A percentile compares a stretch with the other conserved stretches of the same genome.
phyloP scores from a whole-genome alignment of 192 early-diverging fungal species.

The Phycomyces nitens region DNA sequence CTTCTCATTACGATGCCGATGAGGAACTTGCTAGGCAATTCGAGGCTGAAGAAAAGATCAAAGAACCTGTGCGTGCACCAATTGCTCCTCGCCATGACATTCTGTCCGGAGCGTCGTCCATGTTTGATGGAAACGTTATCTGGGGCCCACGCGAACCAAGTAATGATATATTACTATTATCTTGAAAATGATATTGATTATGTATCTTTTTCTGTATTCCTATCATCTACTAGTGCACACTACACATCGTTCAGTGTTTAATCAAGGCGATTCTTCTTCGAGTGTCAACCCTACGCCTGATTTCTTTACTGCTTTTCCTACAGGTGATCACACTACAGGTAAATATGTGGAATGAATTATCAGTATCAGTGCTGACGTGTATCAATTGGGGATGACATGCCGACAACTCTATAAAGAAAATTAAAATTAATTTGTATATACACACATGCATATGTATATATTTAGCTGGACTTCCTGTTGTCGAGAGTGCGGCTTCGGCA shows the following conservation, averaged over 20 bases:
- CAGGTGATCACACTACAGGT: no score
- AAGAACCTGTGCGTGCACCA: slow-evolving; percentile 65
- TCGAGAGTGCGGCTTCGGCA: slow-evolving; percentile 3
- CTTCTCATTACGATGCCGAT: slow-evolving; percentile 38
- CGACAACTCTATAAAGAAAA: no score
- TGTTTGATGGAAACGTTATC: neutral
- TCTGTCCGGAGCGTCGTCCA: slow-evolving; percentile 47
- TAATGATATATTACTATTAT: neutral
- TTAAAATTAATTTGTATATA: no score
- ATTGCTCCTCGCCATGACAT: slow-evolving; percentile 81
- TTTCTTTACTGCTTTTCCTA: slow-evolving; percentile 36
- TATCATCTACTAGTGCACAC: neutral
- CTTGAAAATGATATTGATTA: no score
- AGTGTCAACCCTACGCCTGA: slow-evolving; percentile 38
- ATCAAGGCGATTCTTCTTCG: slow-evolving; percentile 50
- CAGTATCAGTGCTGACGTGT: no score
- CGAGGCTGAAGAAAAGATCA: slow-evolving; percentile 37
- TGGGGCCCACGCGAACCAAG: neutral
- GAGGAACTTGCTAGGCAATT: slow-evolving; percentile 50
- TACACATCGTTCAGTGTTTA: slow-evolving; percentile 25
- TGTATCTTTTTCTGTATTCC: neutral
- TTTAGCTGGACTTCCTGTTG: no score
- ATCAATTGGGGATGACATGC: no score
- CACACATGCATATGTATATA: no score
- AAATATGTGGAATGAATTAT: no score